A percentile compares a stretch with the other conserved stretches of the same genome.
Conservation (phyloP, 2,329 filamentous ascomycete species). For the Exophiala sideris region DNA sequence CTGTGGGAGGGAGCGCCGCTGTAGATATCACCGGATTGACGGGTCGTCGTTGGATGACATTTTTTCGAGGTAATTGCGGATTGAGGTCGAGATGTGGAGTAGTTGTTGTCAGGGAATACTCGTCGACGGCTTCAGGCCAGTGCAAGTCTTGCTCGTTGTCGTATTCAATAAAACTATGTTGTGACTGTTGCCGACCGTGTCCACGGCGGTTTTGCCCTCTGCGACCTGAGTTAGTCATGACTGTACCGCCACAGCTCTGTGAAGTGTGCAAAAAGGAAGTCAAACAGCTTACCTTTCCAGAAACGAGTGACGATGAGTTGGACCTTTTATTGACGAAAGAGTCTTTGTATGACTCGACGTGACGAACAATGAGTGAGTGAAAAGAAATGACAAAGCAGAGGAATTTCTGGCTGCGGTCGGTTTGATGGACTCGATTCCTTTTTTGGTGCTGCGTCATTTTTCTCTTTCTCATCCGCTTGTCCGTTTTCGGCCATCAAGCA, state of each 20-base stretch:
- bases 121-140: conserved; percentile 17
- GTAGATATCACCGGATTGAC: conserved; percentile 11
- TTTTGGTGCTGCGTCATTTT: conserved; percentile 17
- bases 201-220: conserved; percentile 1
- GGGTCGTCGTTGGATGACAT: conserved; percentile 18
- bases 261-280: neutral
- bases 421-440: no score
- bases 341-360: conserved; percentile 16
- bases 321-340: conserved; percentile 9
- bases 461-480: neutral
- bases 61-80: neutral
- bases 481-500: conserved; percentile 2
- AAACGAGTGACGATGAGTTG: conserved; percentile 18
- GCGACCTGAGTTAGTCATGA: conserved; percentile 21
- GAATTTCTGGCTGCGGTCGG: conserved; percentile 4
- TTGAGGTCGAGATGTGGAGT: neutral
- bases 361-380: neutral
- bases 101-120: neutral
- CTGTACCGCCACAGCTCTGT: neutral
- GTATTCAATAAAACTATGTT: conserved; percentile 7
- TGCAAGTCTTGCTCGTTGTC: conserved; percentile 6
- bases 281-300: conserved; percentile 7
- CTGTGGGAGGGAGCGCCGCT: neutral
- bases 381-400: conserved; percentile 19
- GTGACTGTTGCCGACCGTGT: neutral